phyloP scores from a whole-genome alignment of 768 basidiomycete species.

The Psilocybe cyanescens region DNA sequence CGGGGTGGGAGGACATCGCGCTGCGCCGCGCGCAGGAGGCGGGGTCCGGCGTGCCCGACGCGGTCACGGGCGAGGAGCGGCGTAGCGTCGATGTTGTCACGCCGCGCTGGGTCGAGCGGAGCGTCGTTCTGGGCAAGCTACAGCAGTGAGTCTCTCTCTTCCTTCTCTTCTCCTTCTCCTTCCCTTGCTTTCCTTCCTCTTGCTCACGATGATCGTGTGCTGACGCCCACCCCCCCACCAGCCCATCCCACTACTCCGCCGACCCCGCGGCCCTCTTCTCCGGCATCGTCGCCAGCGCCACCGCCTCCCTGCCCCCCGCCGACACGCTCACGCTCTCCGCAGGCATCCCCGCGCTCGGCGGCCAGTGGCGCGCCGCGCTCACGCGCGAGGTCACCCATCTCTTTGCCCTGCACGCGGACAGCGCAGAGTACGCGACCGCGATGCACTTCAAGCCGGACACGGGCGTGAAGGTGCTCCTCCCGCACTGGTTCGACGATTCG shows the following conservation, averaged over 20 bases:
- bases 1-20: conserved; percentile 53
- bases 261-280: conserved; percentile 84
- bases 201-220: too few relatives aligned
- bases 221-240: conserved; percentile 20
- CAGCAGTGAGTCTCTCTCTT: conserved; percentile 50
- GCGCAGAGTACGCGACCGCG: conserved; percentile 54
- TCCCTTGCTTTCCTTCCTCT: neutral
- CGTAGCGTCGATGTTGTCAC: conserved; percentile 1
- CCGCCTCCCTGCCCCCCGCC: conserved; percentile 57
- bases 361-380: conserved; percentile 76
- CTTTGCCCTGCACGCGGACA: conserved; percentile 59
- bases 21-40: conserved; percentile 30
- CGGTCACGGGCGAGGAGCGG: conserved; percentile 35
- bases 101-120: conserved; percentile 74
- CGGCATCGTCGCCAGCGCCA: conserved; percentile 72
- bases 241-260: conserved; percentile 69
- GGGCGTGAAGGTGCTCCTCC: conserved; percentile 72
- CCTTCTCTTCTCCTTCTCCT: neutral
- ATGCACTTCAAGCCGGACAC: conserved; percentile 64
- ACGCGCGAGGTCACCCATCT: conserved; percentile 90
- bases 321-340: conserved; percentile 78
- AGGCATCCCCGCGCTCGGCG: conserved; percentile 76
- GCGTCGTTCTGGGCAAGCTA: conserved; percentile 55
- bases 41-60: conserved; percentile 28
- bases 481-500: conserved; percentile 91